Conservation (phyloP, 352 stramenopile genomes). For the Phytophthora parvispora region DNA sequence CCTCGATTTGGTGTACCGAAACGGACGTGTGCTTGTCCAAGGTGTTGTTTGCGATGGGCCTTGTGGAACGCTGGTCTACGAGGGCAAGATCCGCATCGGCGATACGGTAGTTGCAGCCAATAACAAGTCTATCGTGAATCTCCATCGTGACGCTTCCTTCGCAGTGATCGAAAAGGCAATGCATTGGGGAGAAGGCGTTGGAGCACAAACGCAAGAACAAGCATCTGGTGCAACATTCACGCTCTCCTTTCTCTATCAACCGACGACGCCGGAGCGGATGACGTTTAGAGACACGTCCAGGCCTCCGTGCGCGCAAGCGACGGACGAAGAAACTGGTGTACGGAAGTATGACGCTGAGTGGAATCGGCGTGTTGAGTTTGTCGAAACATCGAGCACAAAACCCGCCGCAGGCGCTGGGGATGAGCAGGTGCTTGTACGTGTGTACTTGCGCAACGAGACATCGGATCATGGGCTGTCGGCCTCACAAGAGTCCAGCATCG, state of each 20-base stretch:
- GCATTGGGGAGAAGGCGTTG: slow-evolving; percentile 34
- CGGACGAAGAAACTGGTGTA: slow-evolving; percentile 33
- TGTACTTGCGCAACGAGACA: slow-evolving; percentile 81
- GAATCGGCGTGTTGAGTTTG: slow-evolving; percentile 88
- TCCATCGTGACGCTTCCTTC: slow-evolving; percentile 85
- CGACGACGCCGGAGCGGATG: slow-evolving; percentile 42
- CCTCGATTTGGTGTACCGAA: slow-evolving; percentile 86
- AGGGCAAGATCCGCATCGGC: slow-evolving; percentile 80
- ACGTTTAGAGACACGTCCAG: slow-evolving; percentile 29
- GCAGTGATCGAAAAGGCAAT: slow-evolving; percentile 78
- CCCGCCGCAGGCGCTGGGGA: slow-evolving; percentile 14
- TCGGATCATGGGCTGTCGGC: slow-evolving; percentile 82
- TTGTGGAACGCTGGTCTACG: slow-evolving; percentile 67
- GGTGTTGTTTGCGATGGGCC: slow-evolving; percentile 75
- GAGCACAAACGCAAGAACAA: slow-evolving; percentile 20
- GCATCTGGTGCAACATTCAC: slow-evolving; percentile 48
- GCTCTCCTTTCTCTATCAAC: slow-evolving; percentile 79
- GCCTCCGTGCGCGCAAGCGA: slow-evolving; percentile 35
- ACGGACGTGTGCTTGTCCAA: slow-evolving; percentile 80
- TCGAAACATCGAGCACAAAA: slow-evolving; percentile 53
- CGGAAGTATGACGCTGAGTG: slow-evolving; percentile 79
- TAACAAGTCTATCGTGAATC: slow-evolving; percentile 82
- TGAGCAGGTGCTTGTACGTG: slow-evolving; percentile 72
- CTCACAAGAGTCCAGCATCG: slow-evolving; percentile 86
- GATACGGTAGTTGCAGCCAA: slow-evolving; percentile 85